Evolutionary conservation across 2,329 filamentous ascomycete genomes (phyloP), one percentile per base, ranked within the genome.

Genomic region (Grosmannia serpens): DNA sequence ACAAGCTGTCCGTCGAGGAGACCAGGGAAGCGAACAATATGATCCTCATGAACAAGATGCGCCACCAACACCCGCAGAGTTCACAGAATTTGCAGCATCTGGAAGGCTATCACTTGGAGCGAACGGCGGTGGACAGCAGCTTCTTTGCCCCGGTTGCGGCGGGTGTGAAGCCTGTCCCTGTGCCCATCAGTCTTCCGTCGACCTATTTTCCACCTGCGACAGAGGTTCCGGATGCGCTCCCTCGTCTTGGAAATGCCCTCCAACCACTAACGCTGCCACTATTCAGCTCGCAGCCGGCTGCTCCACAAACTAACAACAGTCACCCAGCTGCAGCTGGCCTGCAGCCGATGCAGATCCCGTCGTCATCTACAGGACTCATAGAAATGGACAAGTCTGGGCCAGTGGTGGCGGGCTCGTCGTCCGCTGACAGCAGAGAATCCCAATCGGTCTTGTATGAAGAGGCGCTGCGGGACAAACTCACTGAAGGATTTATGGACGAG

Each of bases 1-100:
- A 77, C 15, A 64, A 65, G 22, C 69, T 91, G 26, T 84, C 83
- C 0, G 73, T 75, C 0, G 82, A 87, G 56, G 87, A 91, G 62
- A 68, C 75, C 11, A 73, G 71, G 50, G 79, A 84, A 52, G 82
- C 82, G 0, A 74, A 79, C 35, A 63, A 73, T 47, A 62, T 74
- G 57, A 66, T 74, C 26, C 44, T 53, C 7, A 10, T 53, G 58
- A 41, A 59, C 33, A 22, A 35, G 15, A 50, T 62, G 51, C 47
- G 63, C 24, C 61, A 66, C 46, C 61, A 60, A n/a, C 41, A 44
- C 20, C 41, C 41, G 20, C 20, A 44, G 8, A 44, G 20, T 22
- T 11, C 26, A 13, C 53, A 20, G 8, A 44, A n/a, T 22, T 11
- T 17, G 8, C 53, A 20, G 8, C 17, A 26, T 20, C 1, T 10